phyloP scores from a whole-genome alignment of 768 basidiomycete species.

The Trametes coccinea region DNA sequence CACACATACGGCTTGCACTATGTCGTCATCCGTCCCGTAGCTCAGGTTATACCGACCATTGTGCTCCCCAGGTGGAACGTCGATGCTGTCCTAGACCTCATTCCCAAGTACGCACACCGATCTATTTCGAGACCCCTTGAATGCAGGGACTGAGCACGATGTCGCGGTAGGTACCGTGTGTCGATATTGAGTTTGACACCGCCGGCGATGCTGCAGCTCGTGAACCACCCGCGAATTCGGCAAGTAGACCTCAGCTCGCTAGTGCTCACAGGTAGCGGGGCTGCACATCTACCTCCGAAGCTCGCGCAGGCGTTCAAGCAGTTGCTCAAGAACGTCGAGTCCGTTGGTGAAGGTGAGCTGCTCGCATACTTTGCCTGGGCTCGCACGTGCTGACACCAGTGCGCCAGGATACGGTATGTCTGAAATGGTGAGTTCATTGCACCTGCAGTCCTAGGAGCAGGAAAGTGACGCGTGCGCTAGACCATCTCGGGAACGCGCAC shows the following conservation, averaged over 20 bases:
- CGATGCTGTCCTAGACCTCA: constrained; percentile 48
- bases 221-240: constrained; percentile 49
- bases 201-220: constrained; percentile 63
- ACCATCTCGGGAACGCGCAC: constrained; percentile 53
- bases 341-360: constrained; percentile 47
- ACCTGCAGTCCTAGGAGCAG: neutral
- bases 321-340: constrained; percentile 34
- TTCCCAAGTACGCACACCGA: constrained; percentile 55
- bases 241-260: constrained; percentile 57
- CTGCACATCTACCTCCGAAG: constrained; percentile 65
- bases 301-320: constrained; percentile 43
- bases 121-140: neutral
- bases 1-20: constrained; percentile 65
- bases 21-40: constrained; percentile 49
- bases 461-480: constrained; percentile 34
- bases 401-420: constrained; percentile 57
- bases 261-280: constrained; percentile 48
- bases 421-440: constrained; percentile 24
- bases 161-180: constrained; percentile 49
- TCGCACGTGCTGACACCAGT: neutral
- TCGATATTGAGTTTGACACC: constrained; percentile 56
- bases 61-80: constrained; percentile 64
- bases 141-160: neutral
- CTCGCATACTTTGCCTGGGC: too few relatives aligned
- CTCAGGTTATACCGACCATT: constrained; percentile 48